phyloP scores from a whole-genome alignment of 257 asterid species.

The Solanum appendiculatum region DNA sequence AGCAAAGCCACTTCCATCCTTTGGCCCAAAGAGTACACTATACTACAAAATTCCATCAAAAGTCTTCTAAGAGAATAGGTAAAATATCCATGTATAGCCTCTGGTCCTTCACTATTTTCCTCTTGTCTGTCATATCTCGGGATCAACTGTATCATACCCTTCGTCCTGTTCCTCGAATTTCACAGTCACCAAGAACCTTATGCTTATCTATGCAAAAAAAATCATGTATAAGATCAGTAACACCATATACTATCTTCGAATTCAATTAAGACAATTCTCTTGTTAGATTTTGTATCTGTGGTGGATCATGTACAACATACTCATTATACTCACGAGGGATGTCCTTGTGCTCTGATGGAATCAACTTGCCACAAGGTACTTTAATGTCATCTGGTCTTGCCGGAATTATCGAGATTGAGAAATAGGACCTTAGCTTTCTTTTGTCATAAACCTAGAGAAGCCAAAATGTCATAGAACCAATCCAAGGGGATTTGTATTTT shows the following conservation, averaged over 20 bases:
- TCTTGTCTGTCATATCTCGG: background rate
- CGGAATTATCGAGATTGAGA: constrained; percentile 71
- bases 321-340: constrained; percentile 63
- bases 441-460: constrained; percentile 71
- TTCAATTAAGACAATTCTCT: background rate
- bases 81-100: constrained; percentile 3
- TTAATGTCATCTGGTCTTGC: constrained; percentile 63
- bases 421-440: constrained; percentile 72
- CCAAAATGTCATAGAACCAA: constrained; percentile 72
- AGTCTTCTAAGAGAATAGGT: background rate
- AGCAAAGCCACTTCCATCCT: background rate
- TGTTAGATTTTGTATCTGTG: constrained; percentile 26
- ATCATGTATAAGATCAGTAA: background rate
- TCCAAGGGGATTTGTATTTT: constrained; percentile 9
- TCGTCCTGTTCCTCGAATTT: constrained; percentile 60
- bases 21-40: background rate
- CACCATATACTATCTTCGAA: background rate
- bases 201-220: constrained; percentile 22
- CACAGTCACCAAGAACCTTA: constrained; percentile 66
- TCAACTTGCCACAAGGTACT: constrained; percentile 60
- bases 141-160: constrained; percentile 24
- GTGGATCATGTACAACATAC: constrained; percentile 69
- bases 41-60: background rate
- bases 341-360: constrained; percentile 42
- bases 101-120: background rate